Base-by-base conservation (phyloP, 768 basidiomycete genomes). In the Cubamyces lactineus region DNA sequence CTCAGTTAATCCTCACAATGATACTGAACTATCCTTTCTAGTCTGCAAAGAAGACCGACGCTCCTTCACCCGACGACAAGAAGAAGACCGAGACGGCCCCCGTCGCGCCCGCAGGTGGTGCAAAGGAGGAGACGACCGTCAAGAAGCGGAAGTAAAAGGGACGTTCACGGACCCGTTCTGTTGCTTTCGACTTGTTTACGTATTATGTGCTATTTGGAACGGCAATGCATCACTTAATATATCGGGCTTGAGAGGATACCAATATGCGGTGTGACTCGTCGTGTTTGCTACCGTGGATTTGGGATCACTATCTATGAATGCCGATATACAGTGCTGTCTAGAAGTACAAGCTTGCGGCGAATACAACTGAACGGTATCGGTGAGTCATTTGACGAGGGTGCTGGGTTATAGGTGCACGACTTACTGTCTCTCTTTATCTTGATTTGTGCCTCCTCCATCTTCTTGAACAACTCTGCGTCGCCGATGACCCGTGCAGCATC, bases 401-500 rank as follows among this genome's bases (percentile, higher is more conserved):
- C 43, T 30, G n/a, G 15, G 26, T 24, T 2, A 49, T 50, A 21
- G 23, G 16, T 19, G 58, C 45, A 12, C 12, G 2, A 86, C 94
- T 82, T 74, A 95, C 94, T 96, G 73, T 98, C 97, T 74, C 97
- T 80, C 74, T 96, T 96, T 67, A 99, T 98, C 74, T 89, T 90
- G 42, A 86, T 84, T 71, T 98, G 96, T 0, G 92, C 88, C 68
- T 94, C 92, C 70, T 98, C 96, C 95, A 98, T 97, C 74, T 98
- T 98, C 75, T 91, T 91, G 82, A 98, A 97, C 42, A 99, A 75
- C 52, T 92, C 94, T 23, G 90, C 89, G 74, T 98, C 97, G 2
- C 97, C 97, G 54, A 98, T 97, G 41, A 98, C 96, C 38, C 97
- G 84, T 7, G 97, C 97, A 2, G 96, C 96, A 74, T 99, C 97